Conservation (phyloP, 2,329 filamentous ascomycete species). For the Sclerotinia nivalis region DNA sequence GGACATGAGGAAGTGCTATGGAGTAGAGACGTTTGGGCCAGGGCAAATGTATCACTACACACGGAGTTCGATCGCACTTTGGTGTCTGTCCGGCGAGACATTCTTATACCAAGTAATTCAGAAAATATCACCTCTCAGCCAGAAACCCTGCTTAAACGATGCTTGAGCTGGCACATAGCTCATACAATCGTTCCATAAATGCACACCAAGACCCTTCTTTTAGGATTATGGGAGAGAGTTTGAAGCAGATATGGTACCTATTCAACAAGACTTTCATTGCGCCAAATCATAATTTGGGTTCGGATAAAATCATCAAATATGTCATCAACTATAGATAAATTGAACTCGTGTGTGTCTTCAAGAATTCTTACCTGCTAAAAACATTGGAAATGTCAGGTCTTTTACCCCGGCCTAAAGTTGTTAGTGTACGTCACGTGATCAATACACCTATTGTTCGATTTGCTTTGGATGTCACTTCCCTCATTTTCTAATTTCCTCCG, state of each 20-base stretch:
- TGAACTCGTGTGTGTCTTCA: background rate
- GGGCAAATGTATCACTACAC: conserved; percentile 11
- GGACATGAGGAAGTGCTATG: background rate
- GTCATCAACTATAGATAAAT: background rate
- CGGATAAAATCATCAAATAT: background rate
- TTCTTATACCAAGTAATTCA: conserved; percentile 17
- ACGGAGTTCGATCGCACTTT: conserved; percentile 16
- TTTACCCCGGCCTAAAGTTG: background rate
- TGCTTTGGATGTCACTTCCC: background rate
- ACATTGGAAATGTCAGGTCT: background rate
- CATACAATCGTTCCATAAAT: background rate
- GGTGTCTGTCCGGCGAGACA: conserved; percentile 18
- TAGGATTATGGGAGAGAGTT: background rate
- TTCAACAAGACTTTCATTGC: background rate
- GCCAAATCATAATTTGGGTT: background rate
- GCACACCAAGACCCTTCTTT: background rate
- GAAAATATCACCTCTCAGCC: conserved; percentile 8
- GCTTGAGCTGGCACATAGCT: conserved; percentile 2
- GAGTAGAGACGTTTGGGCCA: conserved; percentile 11
- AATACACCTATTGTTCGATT: background rate
- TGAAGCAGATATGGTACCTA: background rate
- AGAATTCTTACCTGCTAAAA: background rate
- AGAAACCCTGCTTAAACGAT: background rate
- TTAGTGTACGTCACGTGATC: background rate
- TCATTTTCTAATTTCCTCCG: background rate